Percentiles rank a stretch among this genome's conserved stretches.
These are phyloP conservation scores for Penicillium frequentans DNA, from an alignment of 2,329 filamentous ascomycete species.

Conservation along the genomic window DNA sequence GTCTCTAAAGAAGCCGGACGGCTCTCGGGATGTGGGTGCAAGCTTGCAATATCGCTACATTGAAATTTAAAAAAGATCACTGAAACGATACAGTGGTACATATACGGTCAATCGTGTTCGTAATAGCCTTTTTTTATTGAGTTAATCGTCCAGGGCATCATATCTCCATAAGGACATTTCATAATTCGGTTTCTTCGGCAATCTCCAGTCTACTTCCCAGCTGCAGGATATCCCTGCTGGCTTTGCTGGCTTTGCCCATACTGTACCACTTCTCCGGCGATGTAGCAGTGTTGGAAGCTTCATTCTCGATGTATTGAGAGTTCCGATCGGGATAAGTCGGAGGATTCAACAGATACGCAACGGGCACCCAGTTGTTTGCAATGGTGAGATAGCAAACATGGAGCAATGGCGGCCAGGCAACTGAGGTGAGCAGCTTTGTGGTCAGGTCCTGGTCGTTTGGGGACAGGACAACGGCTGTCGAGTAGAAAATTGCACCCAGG, in stretches of 20 bases:
- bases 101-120: not conserved
- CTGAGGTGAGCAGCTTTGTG: conserved; percentile 9
- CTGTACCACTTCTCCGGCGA: not conserved
- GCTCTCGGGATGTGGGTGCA: not conserved
- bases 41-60: not conserved
- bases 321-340: conserved; percentile 12
- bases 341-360: conserved; percentile 20
- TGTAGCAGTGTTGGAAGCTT: too few species aligned
- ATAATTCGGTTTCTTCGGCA: conserved; percentile 3
- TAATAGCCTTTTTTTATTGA: too few species aligned
- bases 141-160: not conserved
- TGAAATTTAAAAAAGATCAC: not conserved
- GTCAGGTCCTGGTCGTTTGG: not conserved
- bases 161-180: not conserved
- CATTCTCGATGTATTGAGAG: not conserved
- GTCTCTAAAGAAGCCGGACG: conserved; percentile 3
- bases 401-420: conserved; percentile 25
- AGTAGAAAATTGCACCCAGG: conserved; percentile 1
- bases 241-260: conserved; percentile 4
- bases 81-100: not conserved
- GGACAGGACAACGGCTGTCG: not conserved
- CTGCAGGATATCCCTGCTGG: conserved; percentile 3
- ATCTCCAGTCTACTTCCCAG: conserved; percentile 4
- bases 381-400: conserved; percentile 19
- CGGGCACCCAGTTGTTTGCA: conserved; percentile 20